Evolutionary conservation across 2,329 filamentous ascomycete species (phyloP).

Genomic region (Trichoderma hamatum): DNA sequence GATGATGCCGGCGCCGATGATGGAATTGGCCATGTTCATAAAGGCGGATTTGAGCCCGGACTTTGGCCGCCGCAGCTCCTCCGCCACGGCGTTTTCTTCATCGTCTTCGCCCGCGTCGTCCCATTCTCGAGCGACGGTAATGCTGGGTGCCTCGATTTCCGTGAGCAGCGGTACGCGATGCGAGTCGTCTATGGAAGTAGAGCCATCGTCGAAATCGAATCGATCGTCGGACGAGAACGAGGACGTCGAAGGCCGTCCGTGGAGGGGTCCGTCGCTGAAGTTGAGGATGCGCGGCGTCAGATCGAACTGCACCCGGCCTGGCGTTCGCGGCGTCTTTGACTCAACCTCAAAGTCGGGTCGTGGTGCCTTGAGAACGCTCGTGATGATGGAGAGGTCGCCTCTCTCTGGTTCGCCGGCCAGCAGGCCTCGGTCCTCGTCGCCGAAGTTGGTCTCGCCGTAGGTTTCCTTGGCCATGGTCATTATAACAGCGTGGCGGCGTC

Average conservation of each 20-base stretch:
- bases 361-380: slow-evolving; percentile 30
- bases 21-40: slow-evolving; percentile 99
- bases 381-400: slow-evolving; percentile 34
- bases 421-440: slow-evolving; percentile 41
- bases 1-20: slow-evolving; percentile 78
- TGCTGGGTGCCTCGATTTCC: slow-evolving; percentile 79
- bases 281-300: slow-evolving; percentile 52
- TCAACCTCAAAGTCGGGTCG: slow-evolving; percentile 30
- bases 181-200: slow-evolving; percentile 54
- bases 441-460: slow-evolving; percentile 36
- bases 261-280: slow-evolving; percentile 32
- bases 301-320: slow-evolving; percentile 77
- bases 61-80: slow-evolving; percentile 69
- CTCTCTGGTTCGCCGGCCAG: slow-evolving; percentile 35
- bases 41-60: slow-evolving; percentile 86
- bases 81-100: slow-evolving; percentile 50
- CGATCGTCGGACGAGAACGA: slow-evolving; percentile 42
- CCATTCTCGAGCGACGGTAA: slow-evolving; percentile 63
- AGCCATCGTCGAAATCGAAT: slow-evolving; percentile 50
- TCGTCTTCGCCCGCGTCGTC: slow-evolving; percentile 46
- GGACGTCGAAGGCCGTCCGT: slow-evolving; percentile 20
- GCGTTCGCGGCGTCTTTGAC: slow-evolving; percentile 45
- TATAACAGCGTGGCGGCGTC: slow-evolving; percentile 30
- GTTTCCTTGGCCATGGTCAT: slow-evolving; percentile 40
- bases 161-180: slow-evolving; percentile 75